Base-by-base conservation (phyloP, 2,329 filamentous ascomycete species). In the Xylaria polymorpha region DNA sequence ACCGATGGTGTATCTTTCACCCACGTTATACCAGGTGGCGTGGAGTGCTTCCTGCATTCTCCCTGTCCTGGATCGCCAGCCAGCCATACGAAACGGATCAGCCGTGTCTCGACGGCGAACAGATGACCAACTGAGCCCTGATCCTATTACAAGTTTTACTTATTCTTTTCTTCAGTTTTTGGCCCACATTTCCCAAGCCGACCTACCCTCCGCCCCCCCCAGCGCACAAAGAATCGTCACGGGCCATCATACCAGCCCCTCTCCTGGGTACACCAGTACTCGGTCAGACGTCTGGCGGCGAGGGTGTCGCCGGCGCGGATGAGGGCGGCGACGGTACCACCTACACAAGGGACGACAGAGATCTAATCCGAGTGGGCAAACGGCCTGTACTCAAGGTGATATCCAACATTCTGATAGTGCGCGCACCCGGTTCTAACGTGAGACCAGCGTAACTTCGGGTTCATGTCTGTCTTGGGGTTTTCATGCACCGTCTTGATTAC, bases 281-380 rank as follows among this genome's bases (percentile, higher is more conserved):
- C 86, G 51, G 94, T 91, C 77, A 96, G 81, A 69, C 86, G 85
- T 75, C 91, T 84, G 18, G 92, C 90, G 0, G 88, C 93, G 15
- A 94, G 78, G 25, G 81, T 79, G 80, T 95, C 93, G 4, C 91
- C 92, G 39, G 84, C 85, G 71, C 91, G 83, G 71, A 94, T 77
- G 76, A 96, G 81, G 73, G 89, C 89, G 64, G 92, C 93, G 39
- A 93, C 85, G 79, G n/a, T n/a, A n/a, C n/a, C n/a, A n/a, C n/a
- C n/a, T n/a, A n/a, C n/a, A n/a, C n/a, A n/a, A n/a, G n/a, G n/a
- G n/a, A n/a, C n/a, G n/a, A n/a, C n/a, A n/a, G n/a, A n/a, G n/a
- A n/a, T n/a, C n/a, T n/a, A n/a, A n/a, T n/a, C n/a, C n/a, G n/a
- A n/a, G n/a, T n/a, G n/a, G n/a, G n/a, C n/a, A n/a, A n/a, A n/a